These are phyloP conservation scores for Hyaloperonospora brassicae DNA, from an alignment of 352 stramenopile genomes.

Conservation along the genomic window DNA sequence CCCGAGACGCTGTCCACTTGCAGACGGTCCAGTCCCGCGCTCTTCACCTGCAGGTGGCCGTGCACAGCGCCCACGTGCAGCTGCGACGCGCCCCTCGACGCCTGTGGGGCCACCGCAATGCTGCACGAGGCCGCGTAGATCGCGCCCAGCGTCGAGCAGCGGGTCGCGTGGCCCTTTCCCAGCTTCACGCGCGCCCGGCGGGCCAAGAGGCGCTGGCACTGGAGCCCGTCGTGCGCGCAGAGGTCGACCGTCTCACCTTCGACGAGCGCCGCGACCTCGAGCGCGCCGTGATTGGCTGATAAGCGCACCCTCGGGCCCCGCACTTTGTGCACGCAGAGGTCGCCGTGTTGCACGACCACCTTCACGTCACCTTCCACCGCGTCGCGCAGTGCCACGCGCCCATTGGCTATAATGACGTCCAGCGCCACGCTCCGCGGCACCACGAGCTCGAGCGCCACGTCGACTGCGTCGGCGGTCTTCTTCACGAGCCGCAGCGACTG, in stretches of 20 bases:
- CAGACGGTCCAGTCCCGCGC: constrained; percentile 39
- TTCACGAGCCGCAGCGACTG: constrained; percentile 28
- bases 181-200: constrained; percentile 45
- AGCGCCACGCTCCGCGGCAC: constrained; percentile 43
- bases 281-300: constrained; percentile 51
- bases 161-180: constrained; percentile 19
- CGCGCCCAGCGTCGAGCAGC: constrained; percentile 46
- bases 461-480: constrained; percentile 3
- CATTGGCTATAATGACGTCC: constrained; percentile 38
- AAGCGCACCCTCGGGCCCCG: constrained; percentile 47
- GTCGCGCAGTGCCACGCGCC: constrained; percentile 38
- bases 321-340: constrained; percentile 57
- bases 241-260: constrained; percentile 49
- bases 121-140: constrained; percentile 58
- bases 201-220: constrained; percentile 65
- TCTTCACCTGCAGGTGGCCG: constrained; percentile 50
- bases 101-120: constrained; percentile 23
- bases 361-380: constrained; percentile 73
- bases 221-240: constrained; percentile 32
- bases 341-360: constrained; percentile 45
- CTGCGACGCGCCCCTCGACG: constrained; percentile 9
- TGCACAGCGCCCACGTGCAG: constrained; percentile 61
- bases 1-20: constrained; percentile 62
- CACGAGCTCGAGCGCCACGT: constrained; percentile 24
- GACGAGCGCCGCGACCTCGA: constrained; percentile 40